Evolutionary conservation across 768 basidiomycete species (phyloP).

Genomic region (Tricholoma saponaceum): DNA sequence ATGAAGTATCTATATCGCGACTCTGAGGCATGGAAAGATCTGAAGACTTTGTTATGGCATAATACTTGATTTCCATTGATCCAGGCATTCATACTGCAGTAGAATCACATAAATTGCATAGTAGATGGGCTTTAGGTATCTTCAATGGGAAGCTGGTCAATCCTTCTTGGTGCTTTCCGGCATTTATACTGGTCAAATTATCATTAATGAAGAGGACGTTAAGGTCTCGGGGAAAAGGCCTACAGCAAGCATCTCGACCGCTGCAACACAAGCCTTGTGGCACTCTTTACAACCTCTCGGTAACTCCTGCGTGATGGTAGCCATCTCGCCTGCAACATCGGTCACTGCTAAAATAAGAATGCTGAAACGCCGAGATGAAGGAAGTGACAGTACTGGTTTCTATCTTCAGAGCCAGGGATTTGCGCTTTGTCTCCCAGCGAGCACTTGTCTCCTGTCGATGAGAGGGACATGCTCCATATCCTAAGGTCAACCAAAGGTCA

Average conservation of each 20-base stretch:
- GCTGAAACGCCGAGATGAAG: background rate
- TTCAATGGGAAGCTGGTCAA: conserved; percentile 39
- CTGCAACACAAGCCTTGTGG: conserved; percentile 56
- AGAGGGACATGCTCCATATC: conserved; percentile 56
- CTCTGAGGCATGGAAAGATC: conserved; percentile 79
- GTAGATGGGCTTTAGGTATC: conserved; percentile 12
- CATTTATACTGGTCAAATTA: conserved; percentile 55
- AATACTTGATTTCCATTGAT: conserved; percentile 52
- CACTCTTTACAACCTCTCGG: conserved; percentile 45
- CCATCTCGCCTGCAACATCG: conserved; percentile 69
- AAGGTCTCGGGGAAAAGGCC: conserved; percentile 14
- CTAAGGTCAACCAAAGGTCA: conserved; percentile 20
- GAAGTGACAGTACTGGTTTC: conserved; percentile 42
- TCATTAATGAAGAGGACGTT: conserved; percentile 5
- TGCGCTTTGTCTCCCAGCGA: conserved; percentile 51
- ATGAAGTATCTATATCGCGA: conserved; percentile 96
- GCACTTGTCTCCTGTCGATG: conserved; percentile 43
- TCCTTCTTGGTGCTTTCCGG: conserved; percentile 44
- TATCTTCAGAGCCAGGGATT: conserved; percentile 39
- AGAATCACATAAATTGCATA: conserved; percentile 3
- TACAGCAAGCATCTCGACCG: conserved; percentile 68
- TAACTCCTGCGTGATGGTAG: conserved; percentile 40
- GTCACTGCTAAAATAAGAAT: conserved; percentile 39
- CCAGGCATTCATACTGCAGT: background rate
- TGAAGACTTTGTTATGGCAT: conserved; percentile 88